Base-by-base conservation (phyloP, 306 rosid genomes). In the Gillenia trifoliata region DNA sequence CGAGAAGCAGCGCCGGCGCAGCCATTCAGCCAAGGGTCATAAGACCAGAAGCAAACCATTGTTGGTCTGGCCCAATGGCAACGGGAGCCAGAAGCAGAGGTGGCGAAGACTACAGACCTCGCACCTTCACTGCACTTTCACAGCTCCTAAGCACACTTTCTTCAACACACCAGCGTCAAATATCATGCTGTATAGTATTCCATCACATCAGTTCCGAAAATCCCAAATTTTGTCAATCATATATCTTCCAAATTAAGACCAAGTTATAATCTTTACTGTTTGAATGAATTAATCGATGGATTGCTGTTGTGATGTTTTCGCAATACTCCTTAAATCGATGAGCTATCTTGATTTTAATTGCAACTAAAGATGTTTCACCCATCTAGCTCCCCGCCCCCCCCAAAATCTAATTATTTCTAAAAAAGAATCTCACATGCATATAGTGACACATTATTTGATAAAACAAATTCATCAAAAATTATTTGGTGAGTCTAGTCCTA, bases 151-250 rank as follows among this genome's bases (percentile, higher is more conserved):
- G 23, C 91, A 74, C 78, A 94, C 92, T 75, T 94, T 94, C 92
- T 90, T 92, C 83, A 94, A 85, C 29, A 91, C 97, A 57, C 97
- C 99, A 52, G 99, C 99, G 71, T 94, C 97, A n/a, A 76, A 94
- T 97, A 75, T 94, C 97, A 84, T 94, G 92, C 99, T 92, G 90
- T 92, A 86, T 47, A 77, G 19, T n/a, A 78, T 54, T 30, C 75
- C n/a, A 45, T 31, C 64, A 8, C 6, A 76, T 41, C 57, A 72
- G 11, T 41, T 25, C 8, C 57, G 13, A 4, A 0, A 38, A 5
- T 19, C n/a, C 56, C 20, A 7, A 57, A 38, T 17, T 56, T 25
- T 60, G n/a, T n/a, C n/a, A 70, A n/a, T 7, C 11, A 22, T 9
- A 3, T 60, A 60, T 29, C 1, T 28, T n/a, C 22, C 29, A 23